Percentiles rank a stretch among this genome's conserved stretches.
Conservation (phyloP, 805 yeast genomes). For the Candida insectalens region DNA sequence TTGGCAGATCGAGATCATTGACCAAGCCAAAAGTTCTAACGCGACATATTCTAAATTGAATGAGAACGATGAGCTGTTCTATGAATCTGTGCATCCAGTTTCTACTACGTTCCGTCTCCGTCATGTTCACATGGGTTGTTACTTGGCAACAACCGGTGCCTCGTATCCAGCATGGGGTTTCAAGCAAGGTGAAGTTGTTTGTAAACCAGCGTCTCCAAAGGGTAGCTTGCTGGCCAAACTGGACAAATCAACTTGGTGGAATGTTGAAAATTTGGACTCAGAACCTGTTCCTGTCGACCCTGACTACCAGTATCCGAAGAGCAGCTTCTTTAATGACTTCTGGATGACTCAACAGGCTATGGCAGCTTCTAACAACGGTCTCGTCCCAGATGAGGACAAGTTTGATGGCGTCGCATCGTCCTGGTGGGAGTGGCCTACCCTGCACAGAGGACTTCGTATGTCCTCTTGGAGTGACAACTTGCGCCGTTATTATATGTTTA, state of each 20-base stretch:
- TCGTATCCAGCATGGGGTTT: constrained; percentile 95
- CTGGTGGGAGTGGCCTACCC: constrained; percentile 83
- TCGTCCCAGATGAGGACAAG: constrained; percentile 67
- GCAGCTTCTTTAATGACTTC: constrained; percentile 59
- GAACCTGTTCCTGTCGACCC: constrained; percentile 29
- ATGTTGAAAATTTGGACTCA: constrained; percentile 61
- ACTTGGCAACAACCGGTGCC: constrained; percentile 74
- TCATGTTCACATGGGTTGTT: constrained; percentile 65
- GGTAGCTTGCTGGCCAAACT: constrained; percentile 14
- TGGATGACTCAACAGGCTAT: constrained; percentile 65
- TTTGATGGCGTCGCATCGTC: constrained; percentile 60
- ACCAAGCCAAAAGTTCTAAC: constrained; percentile 33
- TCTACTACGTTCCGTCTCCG: constrained; percentile 74
- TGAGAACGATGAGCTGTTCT: constrained; percentile 33
- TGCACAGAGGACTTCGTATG: constrained; percentile 63
- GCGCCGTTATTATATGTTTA: constrained; percentile 55
- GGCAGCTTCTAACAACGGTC: constrained; percentile 79
- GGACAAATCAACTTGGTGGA: constrained; percentile 74
- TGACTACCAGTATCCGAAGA: constrained; percentile 31
- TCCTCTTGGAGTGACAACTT: constrained; percentile 56
- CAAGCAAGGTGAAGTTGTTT: constrained; percentile 85
- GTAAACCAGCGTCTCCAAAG: constrained; percentile 41
- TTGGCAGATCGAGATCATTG: constrained; percentile 65
- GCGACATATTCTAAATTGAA: constrained; percentile 13
- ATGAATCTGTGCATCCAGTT: constrained; percentile 57